Percentiles rank a stretch among this genome's conserved stretches.
Evolutionary conservation across 805 yeast genomes (phyloP).

Genomic region (Yarrowia sp.): DNA sequence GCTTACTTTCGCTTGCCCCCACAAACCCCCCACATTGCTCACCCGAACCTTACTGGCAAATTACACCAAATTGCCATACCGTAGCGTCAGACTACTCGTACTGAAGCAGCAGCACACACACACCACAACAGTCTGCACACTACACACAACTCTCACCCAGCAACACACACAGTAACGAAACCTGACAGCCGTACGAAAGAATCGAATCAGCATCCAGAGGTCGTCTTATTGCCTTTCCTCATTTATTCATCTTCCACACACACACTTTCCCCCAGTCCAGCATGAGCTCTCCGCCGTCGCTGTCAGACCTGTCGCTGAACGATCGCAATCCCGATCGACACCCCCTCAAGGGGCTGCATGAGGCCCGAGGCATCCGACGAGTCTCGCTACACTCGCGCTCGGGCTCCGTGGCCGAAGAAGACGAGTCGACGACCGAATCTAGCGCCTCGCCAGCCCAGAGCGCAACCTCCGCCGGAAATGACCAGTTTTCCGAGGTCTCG

Average conservation of each 20-base stretch:
- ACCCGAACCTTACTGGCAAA: conserved; percentile 22
- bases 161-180: too few relatives aligned
- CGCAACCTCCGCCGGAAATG: neutral
- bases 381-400: conserved; percentile 22
- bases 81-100: conserved; percentile 20
- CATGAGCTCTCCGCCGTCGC: conserved; percentile 36
- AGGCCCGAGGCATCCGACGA: conserved; percentile 22
- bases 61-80: conserved; percentile 33
- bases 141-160: neutral
- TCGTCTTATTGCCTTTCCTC: too few relatives aligned
- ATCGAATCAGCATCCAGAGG: too few relatives aligned
- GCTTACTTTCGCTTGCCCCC: conserved; percentile 34
- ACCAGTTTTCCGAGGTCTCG: conserved; percentile 42
- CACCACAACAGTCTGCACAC: conserved; percentile 23
- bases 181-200: too few relatives aligned
- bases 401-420: conserved; percentile 19
- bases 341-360: conserved; percentile 27
- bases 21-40: conserved; percentile 36
- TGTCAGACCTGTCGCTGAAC: conserved; percentile 34
- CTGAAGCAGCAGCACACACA: conserved; percentile 15
- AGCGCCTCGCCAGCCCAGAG: too few relatives aligned
- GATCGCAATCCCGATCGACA: conserved; percentile 29
- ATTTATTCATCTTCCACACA: neutral
- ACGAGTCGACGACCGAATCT: neutral
- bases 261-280: conserved; percentile 6